phyloP scores from a whole-genome alignment of 2,329 filamentous ascomycete genomes.

The Macrophomina phaseolina region DNA sequence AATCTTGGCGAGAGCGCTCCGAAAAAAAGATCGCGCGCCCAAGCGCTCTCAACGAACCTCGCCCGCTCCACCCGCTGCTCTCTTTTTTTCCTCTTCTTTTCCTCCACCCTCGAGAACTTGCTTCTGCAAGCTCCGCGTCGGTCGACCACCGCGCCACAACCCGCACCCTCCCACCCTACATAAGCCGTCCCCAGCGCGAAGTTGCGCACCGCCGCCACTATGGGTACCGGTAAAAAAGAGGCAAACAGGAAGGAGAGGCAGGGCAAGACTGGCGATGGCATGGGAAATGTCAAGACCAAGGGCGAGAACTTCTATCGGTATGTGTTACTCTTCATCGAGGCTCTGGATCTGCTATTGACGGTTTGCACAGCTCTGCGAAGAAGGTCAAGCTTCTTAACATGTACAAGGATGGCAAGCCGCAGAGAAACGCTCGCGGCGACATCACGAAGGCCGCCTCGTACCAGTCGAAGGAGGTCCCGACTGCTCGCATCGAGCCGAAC shows the following conservation, averaged over 20 bases:
- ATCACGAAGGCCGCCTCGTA: constrained; percentile 83
- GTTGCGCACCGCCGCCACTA: constrained; percentile 51
- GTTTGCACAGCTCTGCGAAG: constrained; percentile 67
- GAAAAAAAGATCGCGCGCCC: constrained; percentile 27
- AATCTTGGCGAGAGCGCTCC: constrained; percentile 21
- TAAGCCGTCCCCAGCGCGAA: background rate
- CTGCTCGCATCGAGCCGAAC: constrained; percentile 91
- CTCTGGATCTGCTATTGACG: constrained; percentile 11
- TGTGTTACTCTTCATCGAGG: constrained; percentile 33
- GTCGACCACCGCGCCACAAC: background rate
- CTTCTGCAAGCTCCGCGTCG: constrained; percentile 28
- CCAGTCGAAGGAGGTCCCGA: constrained; percentile 81
- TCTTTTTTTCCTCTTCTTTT: constrained; percentile 1
- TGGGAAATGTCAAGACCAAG: constrained; percentile 90
- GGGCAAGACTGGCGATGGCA: constrained; percentile 83
- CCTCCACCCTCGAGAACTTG: constrained; percentile 1
- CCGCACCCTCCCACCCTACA: background rate
- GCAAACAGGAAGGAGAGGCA: constrained; percentile 79
- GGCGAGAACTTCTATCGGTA: constrained; percentile 98
- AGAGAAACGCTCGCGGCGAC: constrained; percentile 81
- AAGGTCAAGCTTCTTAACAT: constrained; percentile 89
- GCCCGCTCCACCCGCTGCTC: background rate
- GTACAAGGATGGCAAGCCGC: constrained; percentile 83
- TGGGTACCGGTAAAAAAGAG: constrained; percentile 95
- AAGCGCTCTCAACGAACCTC: constrained; percentile 12